A percentile compares a stretch with the other conserved stretches of the same genome.
These are phyloP conservation scores for Tulasnella sp. DNA, from an alignment of 768 basidiomycete species.

Conservation along the genomic window DNA sequence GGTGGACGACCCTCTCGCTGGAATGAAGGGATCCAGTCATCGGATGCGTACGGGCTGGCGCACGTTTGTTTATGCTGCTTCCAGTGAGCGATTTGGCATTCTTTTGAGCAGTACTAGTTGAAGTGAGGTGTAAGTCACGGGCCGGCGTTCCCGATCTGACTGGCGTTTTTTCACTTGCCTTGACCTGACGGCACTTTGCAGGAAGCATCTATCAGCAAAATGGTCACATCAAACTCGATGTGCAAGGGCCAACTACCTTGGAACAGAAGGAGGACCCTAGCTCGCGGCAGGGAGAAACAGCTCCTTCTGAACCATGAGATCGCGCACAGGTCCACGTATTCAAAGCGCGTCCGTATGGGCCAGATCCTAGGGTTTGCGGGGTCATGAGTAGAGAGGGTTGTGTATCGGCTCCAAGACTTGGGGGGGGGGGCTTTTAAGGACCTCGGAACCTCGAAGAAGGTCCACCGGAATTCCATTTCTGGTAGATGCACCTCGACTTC, in stretches of 20 bases:
- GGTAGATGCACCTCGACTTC: no score
- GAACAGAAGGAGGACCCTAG: not conserved
- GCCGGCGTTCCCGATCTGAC: not conserved
- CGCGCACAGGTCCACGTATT: not conserved
- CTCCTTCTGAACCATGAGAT: not conserved
- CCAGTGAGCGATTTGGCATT: conserved; percentile 47
- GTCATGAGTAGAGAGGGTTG: not conserved
- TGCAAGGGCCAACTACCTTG: not conserved
- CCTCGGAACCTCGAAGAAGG: not conserved
- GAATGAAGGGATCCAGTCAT: conserved; percentile 20
- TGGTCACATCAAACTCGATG: no score
- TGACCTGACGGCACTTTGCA: not conserved
- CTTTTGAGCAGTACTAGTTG: conserved; percentile 45
- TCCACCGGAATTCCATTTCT: not conserved
- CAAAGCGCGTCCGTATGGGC: not conserved
- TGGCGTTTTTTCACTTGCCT: not conserved
- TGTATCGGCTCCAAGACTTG: not conserved
- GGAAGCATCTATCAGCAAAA: not conserved
- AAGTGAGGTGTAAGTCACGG: no score
- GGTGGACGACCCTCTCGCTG: not conserved
- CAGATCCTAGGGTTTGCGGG: not conserved
- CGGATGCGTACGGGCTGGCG: not conserved
- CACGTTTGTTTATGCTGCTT: conserved; percentile 35
- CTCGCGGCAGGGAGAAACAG: not conserved
- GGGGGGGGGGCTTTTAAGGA: not conserved